Evolutionary conservation across 208 protist genomes (phyloP), one percentile per base, ranked within the genome.

Genomic region (Leishmania major): DNA sequence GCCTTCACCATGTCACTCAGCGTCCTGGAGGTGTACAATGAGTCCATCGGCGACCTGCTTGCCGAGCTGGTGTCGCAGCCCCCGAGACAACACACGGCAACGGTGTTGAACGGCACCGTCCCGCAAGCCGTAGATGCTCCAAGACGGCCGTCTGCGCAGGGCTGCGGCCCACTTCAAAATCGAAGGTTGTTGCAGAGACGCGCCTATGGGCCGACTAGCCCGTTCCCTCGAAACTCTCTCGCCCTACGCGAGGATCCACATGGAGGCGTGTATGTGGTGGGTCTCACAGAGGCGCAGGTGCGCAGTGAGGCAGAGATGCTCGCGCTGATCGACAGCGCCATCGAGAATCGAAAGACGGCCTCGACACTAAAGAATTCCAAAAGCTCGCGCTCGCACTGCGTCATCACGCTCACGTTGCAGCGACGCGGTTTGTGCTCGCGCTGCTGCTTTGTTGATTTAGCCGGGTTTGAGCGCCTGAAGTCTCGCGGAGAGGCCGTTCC

Each of bases 11-110:
- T 93, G 70, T 51, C 79, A 49, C 78, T 93, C 49, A 97, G 95
- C 4, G 98, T 94, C 59, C 79, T 99, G 47, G 97, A 99, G 72
- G 96, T 99, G 75, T 99, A 99, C 90, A 99, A 99, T 83, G 98
- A 99, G 80, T 78, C 82, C 2, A 78, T 99, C 40, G 89, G 89
- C 59, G 98, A 99, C 77, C 87, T 99, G 11, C 85, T 99, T 17
- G 55, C 70, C 59, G 22, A 51, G 60, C 47, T 62, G 59, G 3
- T 49, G 73, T n/a, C 28, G 72, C 22, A 11, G 15, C 15, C 40
- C 31, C 22, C 49, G 51, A 64, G 51, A 31, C 17, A 10, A 55
- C 35, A 43, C 0, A 55, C 45, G 51, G 31, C 53, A 37, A 13
- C 19, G 55, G 8, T n/a, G 31, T 2, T 31, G 37, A 5, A 19